Conservation (phyloP, 768 basidiomycete genomes). For the Mycena metata region DNA sequence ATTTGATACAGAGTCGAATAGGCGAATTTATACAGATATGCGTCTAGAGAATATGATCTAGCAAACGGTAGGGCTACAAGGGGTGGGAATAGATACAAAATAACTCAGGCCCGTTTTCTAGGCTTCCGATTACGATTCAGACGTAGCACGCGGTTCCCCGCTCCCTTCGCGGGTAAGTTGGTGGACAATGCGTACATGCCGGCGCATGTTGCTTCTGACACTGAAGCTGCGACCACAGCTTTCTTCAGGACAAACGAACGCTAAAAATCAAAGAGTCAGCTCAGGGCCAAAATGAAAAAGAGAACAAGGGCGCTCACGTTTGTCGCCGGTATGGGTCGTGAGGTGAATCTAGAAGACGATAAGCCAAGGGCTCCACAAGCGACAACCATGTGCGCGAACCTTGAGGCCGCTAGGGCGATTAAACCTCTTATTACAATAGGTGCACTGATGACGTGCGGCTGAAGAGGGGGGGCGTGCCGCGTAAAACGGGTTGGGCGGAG, state of each 20-base stretch:
- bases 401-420: slow-evolving; percentile 72
- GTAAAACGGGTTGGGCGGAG: slow-evolving; percentile 33
- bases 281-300: slow-evolving; percentile 14
- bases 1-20: slow-evolving; percentile 33
- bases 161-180: slow-evolving; percentile 39
- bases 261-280: slow-evolving; percentile 49
- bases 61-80: slow-evolving; percentile 35
- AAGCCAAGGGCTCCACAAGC: slow-evolving; percentile 66
- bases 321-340: slow-evolving; percentile 74
- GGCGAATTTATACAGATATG: slow-evolving; percentile 29
- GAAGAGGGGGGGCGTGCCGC: slow-evolving; percentile 39
- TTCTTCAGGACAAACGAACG: slow-evolving; percentile 71
- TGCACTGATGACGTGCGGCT: slow-evolving; percentile 62
- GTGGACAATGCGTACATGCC: slow-evolving; percentile 63
- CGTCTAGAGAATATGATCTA: neutral
- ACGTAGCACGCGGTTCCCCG: slow-evolving; percentile 37
- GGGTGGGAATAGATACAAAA: slow-evolving; percentile 39
- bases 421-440: slow-evolving; percentile 69
- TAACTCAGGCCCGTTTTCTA: slow-evolving; percentile 34
- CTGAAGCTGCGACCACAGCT: slow-evolving; percentile 77
- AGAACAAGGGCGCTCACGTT: slow-evolving; percentile 57
- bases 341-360: slow-evolving; percentile 74
- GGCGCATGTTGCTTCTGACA: slow-evolving; percentile 79
- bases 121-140: slow-evolving; percentile 39
- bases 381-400: slow-evolving; percentile 45